Conservation (phyloP, 176 grass and related monocot genomes). For the Typha latifolia region DNA sequence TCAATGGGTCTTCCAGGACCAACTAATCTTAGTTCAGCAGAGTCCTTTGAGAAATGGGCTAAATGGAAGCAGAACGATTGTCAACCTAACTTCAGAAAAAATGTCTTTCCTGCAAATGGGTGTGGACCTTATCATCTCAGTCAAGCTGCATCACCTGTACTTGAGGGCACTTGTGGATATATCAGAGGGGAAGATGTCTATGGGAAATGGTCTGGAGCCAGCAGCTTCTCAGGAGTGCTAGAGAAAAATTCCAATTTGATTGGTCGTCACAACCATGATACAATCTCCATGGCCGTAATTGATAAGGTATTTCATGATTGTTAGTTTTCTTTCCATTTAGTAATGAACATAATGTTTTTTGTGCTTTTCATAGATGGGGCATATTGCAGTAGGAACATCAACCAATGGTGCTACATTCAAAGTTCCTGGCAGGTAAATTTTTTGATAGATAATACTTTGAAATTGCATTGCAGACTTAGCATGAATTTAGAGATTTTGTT, state of each 20-base stretch:
- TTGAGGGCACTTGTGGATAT: conserved; percentile 13
- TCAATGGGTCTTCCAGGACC: conserved; percentile 92
- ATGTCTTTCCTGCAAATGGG: conserved; percentile 38
- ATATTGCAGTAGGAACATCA: conserved; percentile 80
- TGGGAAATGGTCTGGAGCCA: conserved; percentile 11
- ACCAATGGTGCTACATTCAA: conserved; percentile 94
- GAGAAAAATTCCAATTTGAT: conserved; percentile 25
- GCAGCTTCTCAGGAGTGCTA: conserved; percentile 23
- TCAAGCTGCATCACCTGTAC: conserved; percentile 1
- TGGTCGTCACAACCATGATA: conserved; percentile 71
- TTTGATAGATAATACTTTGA: background rate
- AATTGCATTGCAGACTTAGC: background rate
- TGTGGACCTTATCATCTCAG: conserved; percentile 62
- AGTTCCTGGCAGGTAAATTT: conserved; percentile 72
- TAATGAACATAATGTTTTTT: conserved; percentile 20
- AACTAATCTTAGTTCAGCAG: conserved; percentile 65
- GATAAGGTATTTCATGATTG: conserved; percentile 49
- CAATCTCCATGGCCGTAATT: conserved; percentile 86
- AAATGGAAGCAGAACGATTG: conserved; percentile 64
- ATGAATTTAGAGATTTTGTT: background rate
- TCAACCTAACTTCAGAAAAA: conserved; percentile 89
- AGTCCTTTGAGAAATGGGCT: conserved; percentile 60
- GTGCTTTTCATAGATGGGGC: conserved; percentile 51
- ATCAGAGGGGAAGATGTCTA: background rate
- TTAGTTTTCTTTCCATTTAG: conserved; percentile 1